Base-by-base conservation (phyloP, 129 eudicot species). In the Flaveria bidentis region DNA sequence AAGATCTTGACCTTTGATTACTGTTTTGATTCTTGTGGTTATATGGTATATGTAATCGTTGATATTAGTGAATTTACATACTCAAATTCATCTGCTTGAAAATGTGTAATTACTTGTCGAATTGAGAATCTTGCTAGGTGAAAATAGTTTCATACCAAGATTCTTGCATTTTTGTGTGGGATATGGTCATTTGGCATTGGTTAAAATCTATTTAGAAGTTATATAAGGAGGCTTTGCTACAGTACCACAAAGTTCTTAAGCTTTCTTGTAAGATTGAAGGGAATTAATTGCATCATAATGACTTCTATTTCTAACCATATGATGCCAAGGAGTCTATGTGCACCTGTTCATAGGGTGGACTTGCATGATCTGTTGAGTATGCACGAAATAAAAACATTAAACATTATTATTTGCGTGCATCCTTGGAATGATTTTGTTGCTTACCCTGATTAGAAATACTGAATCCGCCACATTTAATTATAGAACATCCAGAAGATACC, bases 1-100 rank as follows among this genome's bases (percentile, higher is more conserved):
- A 85, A 85, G 65, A 60, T 52, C 69, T 72, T 67, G 67, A 46
- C 28, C 39, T 73, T 80, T 75, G 28, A 23, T 53, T 26, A 63
- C 55, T 20, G 53, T 60, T 72, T 49, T 63, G 7, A 25, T 50
- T 13, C 5, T 41, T 72, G 12, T 50, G 16, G 26, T 80, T 10
- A 7, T 61, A 50, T 79, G 50, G 12, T 73, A 16, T 16, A 6
- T 56, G 14, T 50, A 66, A 14, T 64, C 30, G 51, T 30, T 65
- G 26, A 65, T 76, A 18, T 45, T 28, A 11, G 36, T 28, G 23
- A 8, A 75, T 62, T 17, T 47, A 8, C n/a, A 5, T 58, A 46
- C 9, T 74, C 16, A 58, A 47, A 46, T 78, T 58, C 20, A 18
- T n/a, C 55, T 57, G 60, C 42, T 77, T 2, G n/a, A 33, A 60